Percentiles rank a stretch among this genome's conserved stretches.
phyloP scores from a whole-genome alignment of 768 basidiomycete genomes.

The Boletus insuetus region DNA sequence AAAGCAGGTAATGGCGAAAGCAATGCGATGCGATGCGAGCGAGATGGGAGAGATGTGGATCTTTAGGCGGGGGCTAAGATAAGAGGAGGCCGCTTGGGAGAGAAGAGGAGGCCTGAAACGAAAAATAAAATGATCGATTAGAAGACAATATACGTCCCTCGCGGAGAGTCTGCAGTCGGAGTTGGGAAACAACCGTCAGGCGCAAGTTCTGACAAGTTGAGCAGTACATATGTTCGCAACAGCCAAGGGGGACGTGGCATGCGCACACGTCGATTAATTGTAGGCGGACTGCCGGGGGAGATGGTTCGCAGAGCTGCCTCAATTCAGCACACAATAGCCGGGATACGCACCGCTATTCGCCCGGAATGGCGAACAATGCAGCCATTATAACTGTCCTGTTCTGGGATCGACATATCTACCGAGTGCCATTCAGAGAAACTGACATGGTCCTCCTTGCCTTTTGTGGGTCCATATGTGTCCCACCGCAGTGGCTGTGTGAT shows the following conservation, averaged over 20 bases:
- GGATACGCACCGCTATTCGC: constrained; percentile 19
- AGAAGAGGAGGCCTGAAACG: constrained; percentile 23
- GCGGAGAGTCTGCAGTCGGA: constrained; percentile 33
- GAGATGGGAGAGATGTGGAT: constrained; percentile 25
- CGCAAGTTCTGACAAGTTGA: constrained; percentile 20
- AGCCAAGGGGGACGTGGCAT: constrained; percentile 1
- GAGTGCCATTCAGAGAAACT: neutral
- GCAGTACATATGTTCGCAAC: neutral
- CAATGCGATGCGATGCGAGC: constrained; percentile 35
- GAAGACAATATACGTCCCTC: constrained; percentile 26
- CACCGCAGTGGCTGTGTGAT: constrained; percentile 35
- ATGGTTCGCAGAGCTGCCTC: constrained; percentile 8
- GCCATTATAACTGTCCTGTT: constrained; percentile 1
- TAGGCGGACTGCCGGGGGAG: neutral
- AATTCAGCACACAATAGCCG: constrained; percentile 27
- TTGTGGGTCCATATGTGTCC: constrained; percentile 44
- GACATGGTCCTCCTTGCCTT: constrained; percentile 17
- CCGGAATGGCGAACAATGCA: constrained; percentile 31
- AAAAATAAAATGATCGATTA: constrained; percentile 25
- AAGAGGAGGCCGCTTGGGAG: constrained; percentile 15
- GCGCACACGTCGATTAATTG: neutral
- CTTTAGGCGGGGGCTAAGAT: constrained; percentile 34
- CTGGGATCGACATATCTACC: constrained; percentile 17
- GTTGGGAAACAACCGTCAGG: constrained; percentile 27
- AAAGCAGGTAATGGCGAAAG: constrained; percentile 27